Conservation (phyloP, 164 flowering plant genomes). For the Magnolia officinalis region DNA sequence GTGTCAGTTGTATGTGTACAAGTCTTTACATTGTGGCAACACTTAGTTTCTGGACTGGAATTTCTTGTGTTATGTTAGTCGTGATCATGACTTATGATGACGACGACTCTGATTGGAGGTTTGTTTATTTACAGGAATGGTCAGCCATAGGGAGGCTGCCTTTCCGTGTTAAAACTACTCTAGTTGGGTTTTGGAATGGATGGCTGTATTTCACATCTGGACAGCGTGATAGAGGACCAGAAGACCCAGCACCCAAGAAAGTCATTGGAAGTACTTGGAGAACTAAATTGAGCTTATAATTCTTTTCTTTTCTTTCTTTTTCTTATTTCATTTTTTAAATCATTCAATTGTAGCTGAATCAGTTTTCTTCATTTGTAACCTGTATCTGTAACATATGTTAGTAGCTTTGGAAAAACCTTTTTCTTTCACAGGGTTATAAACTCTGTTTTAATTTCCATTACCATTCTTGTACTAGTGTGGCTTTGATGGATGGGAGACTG, state of each 20-base stretch:
- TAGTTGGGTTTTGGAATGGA: slow-evolving; percentile 82
- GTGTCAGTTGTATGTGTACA: not conserved
- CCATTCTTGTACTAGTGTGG: not conserved
- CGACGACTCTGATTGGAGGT: not conserved
- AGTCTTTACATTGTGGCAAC: not conserved
- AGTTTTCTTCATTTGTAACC: not conserved
- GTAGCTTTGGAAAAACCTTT: not conserved
- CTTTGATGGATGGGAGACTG: too few species aligned
- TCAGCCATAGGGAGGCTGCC: slow-evolving; percentile 84
- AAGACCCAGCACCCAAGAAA: slow-evolving; percentile 76
- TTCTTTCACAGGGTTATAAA: not conserved
- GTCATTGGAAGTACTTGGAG: slow-evolving; percentile 80
- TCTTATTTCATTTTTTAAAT: not conserved
- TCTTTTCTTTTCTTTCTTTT: too few species aligned
- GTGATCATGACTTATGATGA: not conserved
- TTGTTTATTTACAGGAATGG: slow-evolving; percentile 60
- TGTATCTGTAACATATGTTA: not conserved
- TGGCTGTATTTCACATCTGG: slow-evolving; percentile 94
- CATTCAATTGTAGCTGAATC: slow-evolving; percentile 4
- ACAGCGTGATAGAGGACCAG: slow-evolving; percentile 87
- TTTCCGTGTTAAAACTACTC: slow-evolving; percentile 78
- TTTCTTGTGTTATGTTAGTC: not conserved
- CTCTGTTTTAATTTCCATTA: not conserved
- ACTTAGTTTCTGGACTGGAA: not conserved
- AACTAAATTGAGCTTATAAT: slow-evolving; percentile 58